Conservation (phyloP, 768 basidiomycete species). For the Phlebiopsis gigantea region DNA sequence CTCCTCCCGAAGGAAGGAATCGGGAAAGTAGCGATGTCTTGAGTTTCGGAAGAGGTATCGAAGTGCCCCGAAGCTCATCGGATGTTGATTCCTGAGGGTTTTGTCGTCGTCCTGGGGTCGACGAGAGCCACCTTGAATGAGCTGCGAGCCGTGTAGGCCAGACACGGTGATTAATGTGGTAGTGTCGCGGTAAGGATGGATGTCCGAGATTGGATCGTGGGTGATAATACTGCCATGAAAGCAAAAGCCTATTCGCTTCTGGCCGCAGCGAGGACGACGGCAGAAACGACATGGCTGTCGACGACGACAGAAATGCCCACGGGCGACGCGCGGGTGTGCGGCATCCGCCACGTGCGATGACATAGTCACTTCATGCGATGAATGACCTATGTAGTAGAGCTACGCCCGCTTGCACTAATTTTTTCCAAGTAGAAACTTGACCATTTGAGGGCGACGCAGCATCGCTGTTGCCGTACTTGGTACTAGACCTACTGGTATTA, state of each 20-base stretch:
- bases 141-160: neutral
- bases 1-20: conserved; percentile 11
- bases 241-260: neutral
- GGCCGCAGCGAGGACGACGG: neutral
- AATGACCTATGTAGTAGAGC: too few relatives aligned
- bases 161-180: neutral
- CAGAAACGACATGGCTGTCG: neutral
- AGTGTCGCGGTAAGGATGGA: neutral
- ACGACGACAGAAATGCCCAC: neutral
- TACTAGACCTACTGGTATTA: too few relatives aligned
- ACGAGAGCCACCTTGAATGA: neutral
- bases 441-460: too few relatives aligned
- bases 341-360: neutral
- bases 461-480: too few relatives aligned
- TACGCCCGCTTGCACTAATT: too few relatives aligned
- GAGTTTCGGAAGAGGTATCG: neutral
- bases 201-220: neutral
- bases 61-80: neutral
- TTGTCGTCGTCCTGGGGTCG: neutral
- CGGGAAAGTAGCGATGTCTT: conserved; percentile 17
- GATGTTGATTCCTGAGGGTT: neutral
- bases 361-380: neutral
- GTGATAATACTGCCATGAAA: too few relatives aligned
- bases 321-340: neutral
- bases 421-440: too few relatives aligned